Percentiles rank a stretch among this genome's conserved stretches.
Evolutionary conservation across 116 monocot species (phyloP).

Genomic region (Zostera marina): DNA sequence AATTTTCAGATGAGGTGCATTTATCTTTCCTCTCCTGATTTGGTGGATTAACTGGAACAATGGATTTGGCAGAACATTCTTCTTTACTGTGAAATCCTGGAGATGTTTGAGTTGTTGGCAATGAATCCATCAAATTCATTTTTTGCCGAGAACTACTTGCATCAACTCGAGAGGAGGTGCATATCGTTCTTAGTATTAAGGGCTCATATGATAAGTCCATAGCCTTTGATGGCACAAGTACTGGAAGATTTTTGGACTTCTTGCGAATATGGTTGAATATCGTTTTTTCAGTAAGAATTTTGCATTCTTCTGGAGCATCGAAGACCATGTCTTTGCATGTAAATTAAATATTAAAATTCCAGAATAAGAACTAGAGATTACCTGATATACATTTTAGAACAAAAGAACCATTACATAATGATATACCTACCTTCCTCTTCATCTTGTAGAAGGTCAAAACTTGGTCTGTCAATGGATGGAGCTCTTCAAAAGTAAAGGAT

Average conservation of each 20-base stretch:
- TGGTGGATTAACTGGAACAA: not conserved
- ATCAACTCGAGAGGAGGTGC: not conserved
- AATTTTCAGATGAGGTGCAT: not conserved
- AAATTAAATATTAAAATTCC: too few relatives aligned
- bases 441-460: not conserved
- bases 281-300: constrained; percentile 21
- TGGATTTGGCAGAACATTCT: not conserved
- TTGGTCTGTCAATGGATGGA: not conserved
- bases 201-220: constrained; percentile 44
- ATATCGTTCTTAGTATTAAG: constrained; percentile 16
- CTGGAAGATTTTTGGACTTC: constrained; percentile 74
- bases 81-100: not conserved
- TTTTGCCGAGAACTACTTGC: not conserved
- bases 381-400: too few relatives aligned
- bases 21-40: not conserved
- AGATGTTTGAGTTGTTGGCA: not conserved
- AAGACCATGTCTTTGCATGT: not conserved
- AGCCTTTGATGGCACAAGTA: constrained; percentile 22
- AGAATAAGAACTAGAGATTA: too few relatives aligned
- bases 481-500: not conserved
- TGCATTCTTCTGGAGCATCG: constrained; percentile 7
- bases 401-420: too few relatives aligned
- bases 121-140: not conserved
- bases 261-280: constrained; percentile 84
- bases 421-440: not conserved